Percentiles rank a stretch among this genome's conserved stretches.
These are phyloP conservation scores for Monilinia vaccinii-corymbosi DNA, from an alignment of 2,329 filamentous ascomycete genomes.

Conservation along the genomic window DNA sequence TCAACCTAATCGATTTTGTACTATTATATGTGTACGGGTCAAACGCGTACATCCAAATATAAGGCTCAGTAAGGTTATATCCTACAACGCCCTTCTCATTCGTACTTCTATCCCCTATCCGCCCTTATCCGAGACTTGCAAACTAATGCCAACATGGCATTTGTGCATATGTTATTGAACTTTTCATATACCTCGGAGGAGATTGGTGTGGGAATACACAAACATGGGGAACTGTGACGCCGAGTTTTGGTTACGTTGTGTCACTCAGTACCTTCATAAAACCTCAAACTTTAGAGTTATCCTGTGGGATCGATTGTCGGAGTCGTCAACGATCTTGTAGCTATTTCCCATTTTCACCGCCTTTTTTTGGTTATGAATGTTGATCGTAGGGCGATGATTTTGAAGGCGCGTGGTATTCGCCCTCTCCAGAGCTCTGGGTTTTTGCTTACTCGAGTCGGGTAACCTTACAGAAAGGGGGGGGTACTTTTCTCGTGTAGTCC, in stretches of 20 bases:
- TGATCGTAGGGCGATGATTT: background rate
- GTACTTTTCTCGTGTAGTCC: background rate
- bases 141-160: constrained; percentile 1
- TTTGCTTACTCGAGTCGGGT: background rate
- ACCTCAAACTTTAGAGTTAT: background rate
- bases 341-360: background rate
- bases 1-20: background rate
- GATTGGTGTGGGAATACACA: background rate
- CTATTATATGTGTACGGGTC: background rate
- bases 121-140: background rate
- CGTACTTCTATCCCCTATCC: background rate
- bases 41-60: background rate
- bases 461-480: background rate
- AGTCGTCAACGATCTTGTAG: background rate
- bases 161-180: background rate
- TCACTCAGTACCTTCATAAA: background rate
- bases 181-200: background rate
- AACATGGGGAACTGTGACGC: background rate
- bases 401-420: background rate
- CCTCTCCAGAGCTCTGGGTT: background rate
- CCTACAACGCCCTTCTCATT: background rate
- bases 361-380: background rate
- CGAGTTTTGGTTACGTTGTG: background rate
- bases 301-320: constrained; percentile 1
- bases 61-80: background rate